phyloP scores from a whole-genome alignment of 2,329 filamentous ascomycete species.

The Helicocarpus griseus region DNA sequence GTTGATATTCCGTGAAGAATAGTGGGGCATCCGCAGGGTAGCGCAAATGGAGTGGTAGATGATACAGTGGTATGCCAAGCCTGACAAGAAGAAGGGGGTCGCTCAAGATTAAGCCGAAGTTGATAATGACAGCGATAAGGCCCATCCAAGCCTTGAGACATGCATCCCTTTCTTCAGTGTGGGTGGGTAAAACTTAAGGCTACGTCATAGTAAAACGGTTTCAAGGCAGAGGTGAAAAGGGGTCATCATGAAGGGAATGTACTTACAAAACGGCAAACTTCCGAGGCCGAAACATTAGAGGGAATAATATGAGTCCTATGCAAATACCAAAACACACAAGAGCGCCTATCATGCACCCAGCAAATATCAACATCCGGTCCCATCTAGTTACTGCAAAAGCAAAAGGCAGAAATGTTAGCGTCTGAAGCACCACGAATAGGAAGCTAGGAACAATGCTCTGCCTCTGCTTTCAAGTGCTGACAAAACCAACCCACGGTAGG shows the following conservation, averaged over 20 bases:
- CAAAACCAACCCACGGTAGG: background rate
- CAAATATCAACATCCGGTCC: constrained; percentile 90
- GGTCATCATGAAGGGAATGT: constrained; percentile 9
- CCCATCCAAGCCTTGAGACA: background rate
- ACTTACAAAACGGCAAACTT: constrained; percentile 98
- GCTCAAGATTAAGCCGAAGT: background rate
- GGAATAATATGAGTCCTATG: constrained; percentile 76
- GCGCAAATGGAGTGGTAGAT: background rate
- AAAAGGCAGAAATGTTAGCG: constrained; percentile 13
- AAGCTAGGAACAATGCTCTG: background rate
- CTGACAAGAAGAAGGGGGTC: background rate
- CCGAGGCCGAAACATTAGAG: constrained; percentile 67
- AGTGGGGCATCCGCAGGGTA: background rate
- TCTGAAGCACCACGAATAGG: constrained; percentile 7
- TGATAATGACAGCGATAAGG: background rate
- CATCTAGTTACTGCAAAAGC: constrained; percentile 73
- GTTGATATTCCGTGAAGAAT: background rate
- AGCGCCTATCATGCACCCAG: constrained; percentile 79
- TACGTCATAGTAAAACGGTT: constrained; percentile 8
- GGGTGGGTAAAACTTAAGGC: background rate
- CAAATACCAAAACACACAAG: constrained; percentile 83
- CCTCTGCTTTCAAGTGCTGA: background rate
- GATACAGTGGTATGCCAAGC: background rate
- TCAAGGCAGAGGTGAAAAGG: constrained; percentile 16
- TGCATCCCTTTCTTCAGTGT: background rate